Conservation (phyloP, 2,329 filamentous ascomycete species). For the Botrytis fabae region DNA sequence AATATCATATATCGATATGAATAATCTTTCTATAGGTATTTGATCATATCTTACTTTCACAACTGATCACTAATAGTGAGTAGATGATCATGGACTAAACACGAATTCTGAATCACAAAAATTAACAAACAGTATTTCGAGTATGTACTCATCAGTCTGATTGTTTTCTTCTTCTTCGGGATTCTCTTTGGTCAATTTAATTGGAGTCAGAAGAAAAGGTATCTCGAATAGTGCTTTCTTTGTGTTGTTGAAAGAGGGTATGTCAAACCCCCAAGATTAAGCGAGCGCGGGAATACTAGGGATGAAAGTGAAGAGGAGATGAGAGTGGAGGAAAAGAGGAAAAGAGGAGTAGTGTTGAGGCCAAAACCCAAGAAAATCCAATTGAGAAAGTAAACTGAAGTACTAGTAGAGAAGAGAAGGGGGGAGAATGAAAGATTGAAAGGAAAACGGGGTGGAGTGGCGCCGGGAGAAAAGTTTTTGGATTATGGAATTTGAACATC, state of each 20-base stretch:
- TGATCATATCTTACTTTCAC: neutral
- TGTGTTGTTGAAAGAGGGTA: neutral
- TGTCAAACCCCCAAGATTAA: neutral
- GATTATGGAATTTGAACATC: neutral
- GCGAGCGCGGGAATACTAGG: neutral
- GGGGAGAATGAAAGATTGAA: neutral
- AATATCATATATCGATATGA: fast-evolving
- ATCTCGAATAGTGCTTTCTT: neutral
- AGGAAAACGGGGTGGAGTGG: neutral
- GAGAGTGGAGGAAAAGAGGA: no score
- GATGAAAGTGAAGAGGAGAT: neutral
- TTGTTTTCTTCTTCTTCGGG: neutral
- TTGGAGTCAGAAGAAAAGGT: neutral
- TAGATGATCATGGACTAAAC: neutral
- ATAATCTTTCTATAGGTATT: neutral
- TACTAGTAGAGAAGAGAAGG: neutral
- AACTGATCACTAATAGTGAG: neutral
- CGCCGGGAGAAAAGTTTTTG: neutral
- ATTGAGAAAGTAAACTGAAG: neutral
- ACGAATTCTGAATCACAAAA: neutral
- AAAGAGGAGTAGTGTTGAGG: neutral
- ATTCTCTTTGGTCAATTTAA: neutral
- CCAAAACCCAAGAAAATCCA: fast-evolving
- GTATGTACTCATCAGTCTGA: neutral
- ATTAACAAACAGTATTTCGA: neutral